These are phyloP conservation scores for Hypomontagnella submonticulosa DNA, from an alignment of 495 filamentous ascomycete genomes.

Conservation along the genomic window DNA sequence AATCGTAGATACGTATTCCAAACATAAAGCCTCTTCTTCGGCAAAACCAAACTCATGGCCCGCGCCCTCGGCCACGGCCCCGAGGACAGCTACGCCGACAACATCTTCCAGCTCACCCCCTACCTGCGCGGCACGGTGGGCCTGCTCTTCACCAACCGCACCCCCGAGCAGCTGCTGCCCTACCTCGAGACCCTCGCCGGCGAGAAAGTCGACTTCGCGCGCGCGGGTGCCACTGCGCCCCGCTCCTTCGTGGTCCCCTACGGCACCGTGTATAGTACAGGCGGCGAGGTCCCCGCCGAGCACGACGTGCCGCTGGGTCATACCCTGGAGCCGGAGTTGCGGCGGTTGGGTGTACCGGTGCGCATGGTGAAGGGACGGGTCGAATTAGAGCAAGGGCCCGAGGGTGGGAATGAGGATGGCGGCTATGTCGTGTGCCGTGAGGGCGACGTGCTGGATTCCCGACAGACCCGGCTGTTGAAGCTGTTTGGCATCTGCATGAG, in stretches of 20 bases:
- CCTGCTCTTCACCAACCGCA: constrained; percentile 86
- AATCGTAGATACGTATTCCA: too few species aligned
- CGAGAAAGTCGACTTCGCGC: constrained; percentile 77
- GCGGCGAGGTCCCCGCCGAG: constrained; percentile 77
- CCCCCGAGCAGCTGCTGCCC: constrained; percentile 66
- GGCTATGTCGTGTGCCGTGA: constrained; percentile 80
- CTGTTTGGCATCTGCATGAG: constrained; percentile 88
- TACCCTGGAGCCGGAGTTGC: constrained; percentile 85
- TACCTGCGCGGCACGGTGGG: constrained; percentile 85
- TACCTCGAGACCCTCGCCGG: constrained; percentile 76
- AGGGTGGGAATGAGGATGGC: constrained; percentile 50
- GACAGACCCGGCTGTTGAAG: constrained; percentile 93
- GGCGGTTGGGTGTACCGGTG: constrained; percentile 88
- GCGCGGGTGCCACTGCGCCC: constrained; percentile 80
- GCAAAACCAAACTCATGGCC: constrained; percentile 98
- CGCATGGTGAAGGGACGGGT: constrained; percentile 89
- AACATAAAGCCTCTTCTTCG: constrained; percentile 96
- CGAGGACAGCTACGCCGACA: constrained; percentile 79
- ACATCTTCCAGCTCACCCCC: constrained; percentile 73
- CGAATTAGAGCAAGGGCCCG: constrained; percentile 68
- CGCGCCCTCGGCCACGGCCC: constrained; percentile 82
- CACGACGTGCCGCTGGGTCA: constrained; percentile 89
- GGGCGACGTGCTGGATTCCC: constrained; percentile 82
- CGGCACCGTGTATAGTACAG: constrained; percentile 79
- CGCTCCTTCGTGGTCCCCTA: constrained; percentile 80